Evolutionary conservation across 2,329 filamentous ascomycete species (phyloP), one percentile per base, ranked within the genome.

Genomic region (Escovopsis weberi): DNA sequence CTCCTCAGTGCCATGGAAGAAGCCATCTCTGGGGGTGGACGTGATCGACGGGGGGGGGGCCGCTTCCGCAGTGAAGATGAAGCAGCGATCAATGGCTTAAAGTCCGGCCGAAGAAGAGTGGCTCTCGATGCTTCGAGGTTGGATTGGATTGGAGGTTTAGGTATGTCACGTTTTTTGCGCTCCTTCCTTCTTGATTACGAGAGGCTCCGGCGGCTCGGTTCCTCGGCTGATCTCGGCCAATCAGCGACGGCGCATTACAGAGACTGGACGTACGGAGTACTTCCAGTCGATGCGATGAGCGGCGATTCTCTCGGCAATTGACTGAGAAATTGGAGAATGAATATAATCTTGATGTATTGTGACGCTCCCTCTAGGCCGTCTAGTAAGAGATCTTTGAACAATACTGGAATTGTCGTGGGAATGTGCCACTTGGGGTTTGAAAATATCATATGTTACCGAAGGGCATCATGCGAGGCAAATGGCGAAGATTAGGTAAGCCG

Each of bases 1-100:
- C 72, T 73, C 63, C 75, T 74, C 70, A 78, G 66, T 59, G 74
- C 73, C 68, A 78, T 75, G 65, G 73, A 74, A 60, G 75, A 75
- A 63, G 76, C 74, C 67, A 73, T 78, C 55, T 48, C 64, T 53
- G 56, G 52, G 52, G 49, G 49, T 45, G 51, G 43, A 48, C 49
- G 48, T 47, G 51, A 50, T 55, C 23, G 23, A 23, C 23, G 23
- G 23, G 23, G 23, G 3, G 23, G 23, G 23, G 23, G 23, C 23
- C 23, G 39, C 38, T 35, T 34, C 33, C 18, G 38, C 39, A 49
- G 51, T 52, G 51, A 56, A 51, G 49, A 52, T 55, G 54, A 58
- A 58, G 60, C 52, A 54, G 53, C 55, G 50, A 39, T n/a, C n/a
- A n/a, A 45, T 47, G 45, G 45, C 38, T 30, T 41, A 36, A 39